Evolutionary conservation across 495 filamentous ascomycete genomes (phyloP).

Genomic region (Polyplosphaeria fusca): DNA sequence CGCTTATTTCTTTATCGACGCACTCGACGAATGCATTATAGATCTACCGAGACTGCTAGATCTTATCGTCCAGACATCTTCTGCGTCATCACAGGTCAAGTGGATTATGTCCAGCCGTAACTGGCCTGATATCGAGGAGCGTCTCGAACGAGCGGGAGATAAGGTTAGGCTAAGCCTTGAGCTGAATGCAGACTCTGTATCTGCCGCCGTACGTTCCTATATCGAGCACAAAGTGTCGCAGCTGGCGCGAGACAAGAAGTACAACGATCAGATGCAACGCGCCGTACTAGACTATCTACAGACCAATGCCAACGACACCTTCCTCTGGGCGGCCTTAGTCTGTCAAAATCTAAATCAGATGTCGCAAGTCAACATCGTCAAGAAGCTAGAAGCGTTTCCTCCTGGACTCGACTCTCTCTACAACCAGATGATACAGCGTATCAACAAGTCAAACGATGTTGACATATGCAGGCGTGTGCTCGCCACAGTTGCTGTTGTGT

Average conservation of each 20-base stretch:
- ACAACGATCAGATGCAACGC: slow-evolving; percentile 8
- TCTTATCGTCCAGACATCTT: too few species aligned
- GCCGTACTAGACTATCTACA: too few species aligned
- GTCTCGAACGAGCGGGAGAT: too few species aligned
- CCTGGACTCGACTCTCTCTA: background rate
- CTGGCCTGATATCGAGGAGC: too few species aligned
- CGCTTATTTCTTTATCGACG: slow-evolving; percentile 3
- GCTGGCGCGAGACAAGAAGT: too few species aligned
- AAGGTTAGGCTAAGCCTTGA: too few species aligned
- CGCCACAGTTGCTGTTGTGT: too few species aligned
- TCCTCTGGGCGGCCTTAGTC: slow-evolving; percentile 24
- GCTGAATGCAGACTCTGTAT: slow-evolving; percentile 30
- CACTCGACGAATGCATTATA: slow-evolving; percentile 9
- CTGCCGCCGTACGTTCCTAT: slow-evolving; percentile 21
- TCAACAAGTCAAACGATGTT: background rate
- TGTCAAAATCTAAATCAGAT: slow-evolving; percentile 33
- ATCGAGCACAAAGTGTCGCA: too few species aligned
- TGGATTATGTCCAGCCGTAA: slow-evolving; percentile 44
- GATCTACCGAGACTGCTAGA: slow-evolving; percentile 7
- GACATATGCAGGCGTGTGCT: background rate
- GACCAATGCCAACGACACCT: slow-evolving; percentile 36
- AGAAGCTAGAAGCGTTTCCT: background rate
- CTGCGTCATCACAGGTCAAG: too few species aligned
- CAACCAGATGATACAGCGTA: background rate
- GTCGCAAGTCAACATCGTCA: background rate